phyloP scores from a whole-genome alignment of 352 stramenopile genomes.

The Globisporangium irregulare region DNA sequence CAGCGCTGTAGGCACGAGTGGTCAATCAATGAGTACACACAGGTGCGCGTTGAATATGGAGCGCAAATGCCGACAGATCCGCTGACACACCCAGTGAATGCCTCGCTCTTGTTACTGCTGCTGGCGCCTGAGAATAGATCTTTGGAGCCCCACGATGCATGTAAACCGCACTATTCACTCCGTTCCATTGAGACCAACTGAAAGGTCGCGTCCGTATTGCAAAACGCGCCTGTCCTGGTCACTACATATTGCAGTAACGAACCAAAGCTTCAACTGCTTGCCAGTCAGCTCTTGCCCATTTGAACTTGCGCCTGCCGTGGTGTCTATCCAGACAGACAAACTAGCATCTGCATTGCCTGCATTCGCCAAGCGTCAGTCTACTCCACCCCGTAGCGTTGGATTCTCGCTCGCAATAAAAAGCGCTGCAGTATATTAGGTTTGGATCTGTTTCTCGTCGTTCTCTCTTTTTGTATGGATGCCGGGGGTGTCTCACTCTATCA shows the following conservation, averaged over 20 bases:
- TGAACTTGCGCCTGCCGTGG: neutral
- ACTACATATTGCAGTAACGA: neutral
- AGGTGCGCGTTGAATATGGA: neutral
- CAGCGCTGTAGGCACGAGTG: neutral
- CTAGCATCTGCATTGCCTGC: neutral
- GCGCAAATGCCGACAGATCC: neutral
- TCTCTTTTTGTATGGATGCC: neutral
- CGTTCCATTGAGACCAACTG: no score
- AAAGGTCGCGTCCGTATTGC: neutral
- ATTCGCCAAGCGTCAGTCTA: neutral
- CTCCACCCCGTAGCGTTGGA: neutral
- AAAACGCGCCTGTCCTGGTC: neutral
- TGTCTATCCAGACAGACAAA: neutral
- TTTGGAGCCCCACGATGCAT: neutral
- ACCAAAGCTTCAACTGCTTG: neutral
- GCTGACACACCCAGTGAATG: neutral
- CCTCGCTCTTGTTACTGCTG: neutral
- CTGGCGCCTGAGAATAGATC: conserved; percentile 3
- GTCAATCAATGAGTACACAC: neutral
- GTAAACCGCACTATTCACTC: neutral
- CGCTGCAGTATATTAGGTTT: neutral
- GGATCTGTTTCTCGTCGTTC: neutral
- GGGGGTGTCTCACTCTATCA: conserved; percentile 4
- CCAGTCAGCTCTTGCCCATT: neutral
- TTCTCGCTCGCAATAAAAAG: neutral